These are phyloP conservation scores for Podospora pseudocomata DNA, from an alignment of 495 filamentous ascomycete species.

Conservation along the genomic window DNA sequence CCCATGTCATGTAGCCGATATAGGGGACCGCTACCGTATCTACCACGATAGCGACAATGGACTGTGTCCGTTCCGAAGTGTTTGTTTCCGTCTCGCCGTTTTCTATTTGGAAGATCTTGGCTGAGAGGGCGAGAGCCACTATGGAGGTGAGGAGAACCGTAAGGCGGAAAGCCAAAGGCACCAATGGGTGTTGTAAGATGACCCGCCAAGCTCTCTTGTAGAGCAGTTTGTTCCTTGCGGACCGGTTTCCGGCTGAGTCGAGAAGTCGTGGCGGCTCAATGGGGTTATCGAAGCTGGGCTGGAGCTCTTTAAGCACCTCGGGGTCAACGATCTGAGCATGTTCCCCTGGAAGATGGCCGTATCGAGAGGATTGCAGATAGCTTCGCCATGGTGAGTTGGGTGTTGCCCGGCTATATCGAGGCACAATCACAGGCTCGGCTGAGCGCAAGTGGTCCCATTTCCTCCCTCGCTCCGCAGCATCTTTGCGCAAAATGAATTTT, in stretches of 20 bases:
- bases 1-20: constrained; percentile 87
- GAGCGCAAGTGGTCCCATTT: constrained; percentile 57
- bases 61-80: constrained; percentile 63
- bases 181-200: constrained; percentile 75
- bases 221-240: constrained; percentile 22
- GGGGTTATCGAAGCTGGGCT: constrained; percentile 47
- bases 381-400: constrained; percentile 45
- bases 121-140: constrained; percentile 75
- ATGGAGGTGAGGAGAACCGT: constrained; percentile 79
- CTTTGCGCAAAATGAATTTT: constrained; percentile 33
- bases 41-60: constrained; percentile 85
- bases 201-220: constrained; percentile 45
- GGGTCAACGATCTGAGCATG: constrained; percentile 43
- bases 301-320: constrained; percentile 43
- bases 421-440: constrained; percentile 54
- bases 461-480: constrained; percentile 41
- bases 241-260: constrained; percentile 19
- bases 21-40: constrained; percentile 88
- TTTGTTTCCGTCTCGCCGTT: constrained; percentile 32
- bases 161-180: constrained; percentile 78
- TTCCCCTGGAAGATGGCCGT: constrained; percentile 45
- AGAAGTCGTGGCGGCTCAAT: constrained; percentile 21
- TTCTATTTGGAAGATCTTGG: constrained; percentile 64
- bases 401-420: constrained; percentile 36
- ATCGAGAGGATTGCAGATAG: constrained; percentile 50